Evolutionary conservation across 352 stramenopile species (phyloP), one percentile per base, ranked within the genome.

Genomic region (Phytopythium litorale): DNA sequence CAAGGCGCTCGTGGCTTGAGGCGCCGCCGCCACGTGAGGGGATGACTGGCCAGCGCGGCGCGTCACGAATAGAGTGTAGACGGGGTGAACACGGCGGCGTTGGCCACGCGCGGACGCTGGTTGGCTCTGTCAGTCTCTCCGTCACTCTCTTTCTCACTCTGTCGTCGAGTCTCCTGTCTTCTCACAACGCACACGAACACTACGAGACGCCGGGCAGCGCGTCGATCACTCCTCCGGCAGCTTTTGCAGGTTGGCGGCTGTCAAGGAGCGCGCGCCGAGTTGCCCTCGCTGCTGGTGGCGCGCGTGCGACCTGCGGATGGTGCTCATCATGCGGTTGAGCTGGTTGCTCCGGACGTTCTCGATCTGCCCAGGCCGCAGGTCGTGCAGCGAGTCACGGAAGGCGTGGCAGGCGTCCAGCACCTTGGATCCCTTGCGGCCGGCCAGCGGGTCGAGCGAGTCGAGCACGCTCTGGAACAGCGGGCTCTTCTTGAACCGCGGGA

Each of bases 401-500:
- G 79, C 66, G 25, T 91, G 79, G 55, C 79, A 88, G n/a, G 79
- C 79, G 16, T 85, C 72, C 55, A 88, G 56, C 30, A 91, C 43
- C 54, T 79, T 78, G 28, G 79, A 89, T 21, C 78, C 78, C 68
- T 88, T 89, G 15, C 81, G 72, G 35, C 76, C 87, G 13, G 79
- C 70, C 55, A 88, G 76, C 11, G 81, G 79, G 32, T 91, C 79
- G 35, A 93, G 67, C 7, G 69, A 72, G 33, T 91, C 74, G 16
- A 93, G 64, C 9, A 92, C 68, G 33, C 64, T 79, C 62, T 88
- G 73, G 68, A 93, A 92, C 30, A 78, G 58, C 2, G 72, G 60
- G 59, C 78, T 88, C 63, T 88, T 89, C 62, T 93, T 91, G 71
- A 92, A 93, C 9, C 80, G 80, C 12, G 79, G 80, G 54, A 93